phyloP scores from a whole-genome alignment of 345 rosid genomes.

The Lepidium aucheri region DNA sequence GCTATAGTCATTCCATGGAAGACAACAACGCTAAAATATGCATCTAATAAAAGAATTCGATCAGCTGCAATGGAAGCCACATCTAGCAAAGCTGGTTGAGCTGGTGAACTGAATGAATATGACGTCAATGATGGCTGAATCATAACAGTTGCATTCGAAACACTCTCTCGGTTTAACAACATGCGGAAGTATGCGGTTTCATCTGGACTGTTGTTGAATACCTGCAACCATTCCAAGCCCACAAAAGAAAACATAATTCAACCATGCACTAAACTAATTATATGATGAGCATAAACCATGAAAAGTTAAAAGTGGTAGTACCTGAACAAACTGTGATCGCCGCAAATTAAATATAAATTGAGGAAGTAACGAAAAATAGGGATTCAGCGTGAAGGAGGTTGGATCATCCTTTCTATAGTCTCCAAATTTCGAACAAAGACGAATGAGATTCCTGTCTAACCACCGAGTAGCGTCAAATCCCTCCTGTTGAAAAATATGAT shows the following conservation, averaged over 20 bases:
- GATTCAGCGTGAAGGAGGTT: slow-evolving; percentile 76
- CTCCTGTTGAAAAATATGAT: slow-evolving; percentile 42
- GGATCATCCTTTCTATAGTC: slow-evolving; percentile 97
- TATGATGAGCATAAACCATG: not conserved
- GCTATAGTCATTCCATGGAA: slow-evolving; percentile 99
- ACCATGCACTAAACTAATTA: not conserved
- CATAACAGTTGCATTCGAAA: slow-evolving; percentile 93
- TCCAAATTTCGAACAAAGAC: slow-evolving; percentile 87
- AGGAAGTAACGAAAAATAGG: slow-evolving; percentile 88
- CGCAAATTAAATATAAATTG: slow-evolving; percentile 96
- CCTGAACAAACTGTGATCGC: slow-evolving; percentile 97
- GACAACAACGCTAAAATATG: slow-evolving; percentile 86
- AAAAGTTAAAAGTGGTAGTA: slow-evolving; percentile 17
- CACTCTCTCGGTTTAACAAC: slow-evolving; percentile 79
- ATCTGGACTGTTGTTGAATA: slow-evolving; percentile 96
- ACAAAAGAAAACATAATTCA: slow-evolving; percentile 1
- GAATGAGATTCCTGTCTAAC: slow-evolving; percentile 92
- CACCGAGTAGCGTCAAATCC: slow-evolving; percentile 98
- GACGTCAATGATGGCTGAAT: slow-evolving; percentile 92
- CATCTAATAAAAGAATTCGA: slow-evolving; percentile 76
- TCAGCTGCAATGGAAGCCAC: slow-evolving; percentile 96
- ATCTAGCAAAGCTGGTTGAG: slow-evolving; percentile 86
- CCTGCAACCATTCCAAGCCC: slow-evolving; percentile 36
- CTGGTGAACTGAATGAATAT: slow-evolving; percentile 71
- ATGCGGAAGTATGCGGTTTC: slow-evolving; percentile 97